Conservation (phyloP, 345 rosid genomes). For the Populus alba region DNA sequence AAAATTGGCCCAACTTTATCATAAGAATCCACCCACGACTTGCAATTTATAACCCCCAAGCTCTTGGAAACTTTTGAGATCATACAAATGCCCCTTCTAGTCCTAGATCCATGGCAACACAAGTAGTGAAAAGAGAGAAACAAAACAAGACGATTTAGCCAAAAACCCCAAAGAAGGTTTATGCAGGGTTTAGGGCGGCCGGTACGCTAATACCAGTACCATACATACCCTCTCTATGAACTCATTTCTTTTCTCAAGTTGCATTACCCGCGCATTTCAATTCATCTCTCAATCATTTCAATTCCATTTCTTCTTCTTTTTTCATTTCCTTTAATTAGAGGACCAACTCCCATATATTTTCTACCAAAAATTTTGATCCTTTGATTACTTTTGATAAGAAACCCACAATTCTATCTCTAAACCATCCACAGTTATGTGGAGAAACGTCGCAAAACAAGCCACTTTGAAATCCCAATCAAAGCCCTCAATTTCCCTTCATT, state of each 20-base stretch:
- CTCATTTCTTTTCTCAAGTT: not conserved
- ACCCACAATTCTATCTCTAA: slow-evolving; percentile 19
- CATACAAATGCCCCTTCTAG: no score
- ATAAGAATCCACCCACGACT: no score
- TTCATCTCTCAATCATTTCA: not conserved
- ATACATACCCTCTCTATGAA: slow-evolving; percentile 4
- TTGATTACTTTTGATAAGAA: slow-evolving; percentile 25
- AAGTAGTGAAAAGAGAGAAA: no score
- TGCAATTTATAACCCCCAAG: no score
- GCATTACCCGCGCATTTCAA: slow-evolving; percentile 1
- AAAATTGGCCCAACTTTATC: no score
- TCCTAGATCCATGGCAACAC: no score
- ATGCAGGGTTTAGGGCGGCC: slow-evolving; percentile 56
- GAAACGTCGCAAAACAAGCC: slow-evolving; percentile 57
- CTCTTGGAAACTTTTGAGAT: no score
- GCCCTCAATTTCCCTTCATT: slow-evolving; percentile 22
- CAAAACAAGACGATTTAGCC: no score
- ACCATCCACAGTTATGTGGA: slow-evolving; percentile 65
- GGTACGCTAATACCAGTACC: not conserved
- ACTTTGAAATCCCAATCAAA: slow-evolving; percentile 33
- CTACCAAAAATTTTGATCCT: slow-evolving; percentile 34
- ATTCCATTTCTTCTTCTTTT: not conserved
- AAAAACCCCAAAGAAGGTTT: slow-evolving; percentile 30
- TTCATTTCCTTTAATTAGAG: slow-evolving; percentile 23
- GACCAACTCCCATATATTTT: slow-evolving; percentile 34